A percentile compares a stretch with the other conserved stretches of the same genome.
These are phyloP conservation scores for Penicillium subrubescens DNA, from an alignment of 495 filamentous ascomycete species.

Conservation along the genomic window DNA sequence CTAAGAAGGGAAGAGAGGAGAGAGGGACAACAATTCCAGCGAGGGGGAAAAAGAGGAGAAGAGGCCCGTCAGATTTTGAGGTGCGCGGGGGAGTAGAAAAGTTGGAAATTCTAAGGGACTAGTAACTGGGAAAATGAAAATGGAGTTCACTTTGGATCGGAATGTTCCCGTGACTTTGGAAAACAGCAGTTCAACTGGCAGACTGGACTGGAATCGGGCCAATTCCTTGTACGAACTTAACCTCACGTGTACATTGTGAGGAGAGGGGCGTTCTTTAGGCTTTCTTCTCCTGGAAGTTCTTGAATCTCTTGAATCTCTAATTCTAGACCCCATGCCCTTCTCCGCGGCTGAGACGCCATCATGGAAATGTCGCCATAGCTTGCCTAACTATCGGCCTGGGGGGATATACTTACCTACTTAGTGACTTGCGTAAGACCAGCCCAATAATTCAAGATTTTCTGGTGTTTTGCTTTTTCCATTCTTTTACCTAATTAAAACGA, in stretches of 20 bases:
- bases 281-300: slow-evolving; percentile 1
- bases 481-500: slow-evolving; percentile 23
- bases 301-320: not conserved
- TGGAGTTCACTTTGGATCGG: slow-evolving; percentile 11
- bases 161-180: slow-evolving; percentile 35
- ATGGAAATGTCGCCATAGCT: slow-evolving; percentile 1
- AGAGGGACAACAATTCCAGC: not conserved
- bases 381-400: not conserved
- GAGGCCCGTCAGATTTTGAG: not conserved
- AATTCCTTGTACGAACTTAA: slow-evolving; percentile 16
- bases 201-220: slow-evolving; percentile 24
- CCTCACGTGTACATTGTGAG: slow-evolving; percentile 1
- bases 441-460: not conserved
- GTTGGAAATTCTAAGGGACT: slow-evolving; percentile 13
- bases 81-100: slow-evolving; percentile 7
- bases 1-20: slow-evolving; percentile 6
- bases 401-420: slow-evolving; percentile 19
- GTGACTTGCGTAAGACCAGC: not conserved
- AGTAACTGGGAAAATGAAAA: not conserved
- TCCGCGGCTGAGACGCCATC: not conserved
- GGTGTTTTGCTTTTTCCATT: not conserved
- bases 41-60: not conserved
- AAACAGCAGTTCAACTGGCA: slow-evolving; percentile 14
- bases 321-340: not conserved
- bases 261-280: slow-evolving; percentile 5